Conservation (phyloP, 2,329 filamentous ascomycete genomes). For the Hypoxylon sp. region DNA sequence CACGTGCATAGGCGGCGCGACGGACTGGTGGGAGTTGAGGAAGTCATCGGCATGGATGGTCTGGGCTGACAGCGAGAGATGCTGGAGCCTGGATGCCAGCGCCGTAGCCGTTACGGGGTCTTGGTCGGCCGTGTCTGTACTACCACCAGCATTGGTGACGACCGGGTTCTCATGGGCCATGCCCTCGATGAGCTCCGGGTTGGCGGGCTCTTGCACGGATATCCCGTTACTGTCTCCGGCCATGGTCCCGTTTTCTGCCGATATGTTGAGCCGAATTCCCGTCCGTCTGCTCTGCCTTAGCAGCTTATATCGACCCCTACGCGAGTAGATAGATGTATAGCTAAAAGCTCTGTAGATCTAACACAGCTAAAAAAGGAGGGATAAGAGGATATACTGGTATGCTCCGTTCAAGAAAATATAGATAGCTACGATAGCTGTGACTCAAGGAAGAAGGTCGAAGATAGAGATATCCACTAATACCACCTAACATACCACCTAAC, state of each 20-base stretch:
- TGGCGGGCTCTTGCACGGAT: constrained; percentile 38
- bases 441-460: constrained; percentile 28
- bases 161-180: constrained; percentile 45
- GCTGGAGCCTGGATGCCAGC: constrained; percentile 53
- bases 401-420: constrained; percentile 8
- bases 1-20: constrained; percentile 90
- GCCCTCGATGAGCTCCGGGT: constrained; percentile 45
- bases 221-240: constrained; percentile 40
- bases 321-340: background rate
- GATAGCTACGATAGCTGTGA: constrained; percentile 9
- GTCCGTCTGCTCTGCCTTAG: constrained; percentile 1
- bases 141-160: constrained; percentile 5
- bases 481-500: constrained; percentile 17
- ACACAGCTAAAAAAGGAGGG: too few relatives aligned
- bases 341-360: background rate
- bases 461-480: constrained; percentile 31
- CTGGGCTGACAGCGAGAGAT: constrained; percentile 74
- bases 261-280: constrained; percentile 1
- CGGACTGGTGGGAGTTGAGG: constrained; percentile 80
- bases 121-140: constrained; percentile 1
- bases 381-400: background rate
- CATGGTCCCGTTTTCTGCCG: constrained; percentile 42
- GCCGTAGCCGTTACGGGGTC: constrained; percentile 44
- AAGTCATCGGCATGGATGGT: constrained; percentile 87
- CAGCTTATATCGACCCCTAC: background rate